phyloP scores from a whole-genome alignment of 2,329 filamentous ascomycete genomes.

The Alternaria brassicae region DNA sequence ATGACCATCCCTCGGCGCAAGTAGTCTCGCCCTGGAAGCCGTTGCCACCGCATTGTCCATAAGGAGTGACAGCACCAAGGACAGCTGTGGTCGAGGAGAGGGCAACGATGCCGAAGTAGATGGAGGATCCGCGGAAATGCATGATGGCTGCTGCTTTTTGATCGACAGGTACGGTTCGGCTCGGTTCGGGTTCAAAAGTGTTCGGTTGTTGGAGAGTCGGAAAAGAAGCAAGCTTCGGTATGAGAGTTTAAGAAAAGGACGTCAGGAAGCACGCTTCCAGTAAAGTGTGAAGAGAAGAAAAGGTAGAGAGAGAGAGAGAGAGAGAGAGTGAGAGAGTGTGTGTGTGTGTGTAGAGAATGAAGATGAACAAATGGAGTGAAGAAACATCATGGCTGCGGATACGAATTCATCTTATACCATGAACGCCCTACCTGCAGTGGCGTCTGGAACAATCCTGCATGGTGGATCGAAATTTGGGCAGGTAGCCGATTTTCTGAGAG shows the following conservation, averaged over 20 bases:
- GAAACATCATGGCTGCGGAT: neutral
- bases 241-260: constrained; percentile 24
- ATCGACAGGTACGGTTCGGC: neutral
- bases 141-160: constrained; percentile 25
- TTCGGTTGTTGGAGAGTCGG: neutral
- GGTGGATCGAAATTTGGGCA: constrained; percentile 5
- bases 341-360: constrained; percentile 11
- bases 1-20: constrained; percentile 51
- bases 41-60: constrained; percentile 56
- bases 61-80: constrained; percentile 41
- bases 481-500: neutral
- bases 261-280: constrained; percentile 34
- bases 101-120: constrained; percentile 39
- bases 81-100: constrained; percentile 38
- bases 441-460: neutral
- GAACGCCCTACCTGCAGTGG: neutral
- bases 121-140: constrained; percentile 29
- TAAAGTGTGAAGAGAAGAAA: constrained; percentile 11
- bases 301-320: constrained; percentile 7
- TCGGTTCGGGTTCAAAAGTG: neutral
- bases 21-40: constrained; percentile 50
- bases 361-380: constrained; percentile 13
- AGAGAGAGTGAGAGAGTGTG: constrained; percentile 4
- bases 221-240: constrained; percentile 24
- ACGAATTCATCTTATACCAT: constrained; percentile 6